These are phyloP conservation scores for Trapa incisa DNA, from an alignment of 345 rosid genomes.

Conservation along the genomic window DNA sequence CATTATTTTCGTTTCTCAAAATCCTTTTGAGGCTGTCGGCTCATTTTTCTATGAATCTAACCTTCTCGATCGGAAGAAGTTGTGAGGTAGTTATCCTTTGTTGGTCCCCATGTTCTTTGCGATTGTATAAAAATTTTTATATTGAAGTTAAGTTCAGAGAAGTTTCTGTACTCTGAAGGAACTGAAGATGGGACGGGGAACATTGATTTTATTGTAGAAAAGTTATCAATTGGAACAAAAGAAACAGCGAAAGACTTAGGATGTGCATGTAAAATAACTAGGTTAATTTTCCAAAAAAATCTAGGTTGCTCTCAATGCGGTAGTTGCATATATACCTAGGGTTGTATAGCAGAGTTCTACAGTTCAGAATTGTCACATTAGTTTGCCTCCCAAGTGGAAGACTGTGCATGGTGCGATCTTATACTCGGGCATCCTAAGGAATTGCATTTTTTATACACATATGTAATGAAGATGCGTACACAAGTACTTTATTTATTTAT, in stretches of 20 bases:
- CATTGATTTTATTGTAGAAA: background rate
- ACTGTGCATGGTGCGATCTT: background rate
- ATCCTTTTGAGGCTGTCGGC: background rate
- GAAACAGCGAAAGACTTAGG: background rate
- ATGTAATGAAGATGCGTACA: background rate
- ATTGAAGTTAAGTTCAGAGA: background rate
- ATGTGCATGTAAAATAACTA: background rate
- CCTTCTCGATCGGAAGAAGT: background rate
- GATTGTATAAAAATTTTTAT: background rate
- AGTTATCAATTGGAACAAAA: background rate
- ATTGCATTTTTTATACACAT: background rate
- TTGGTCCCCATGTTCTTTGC: background rate
- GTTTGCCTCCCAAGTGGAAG: background rate
- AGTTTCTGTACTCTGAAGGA: background rate
- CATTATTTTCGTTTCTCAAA: background rate
- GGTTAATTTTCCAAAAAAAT: too few relatives aligned
- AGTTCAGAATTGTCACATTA: background rate
- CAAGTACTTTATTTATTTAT: too few relatives aligned
- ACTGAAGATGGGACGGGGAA: background rate
- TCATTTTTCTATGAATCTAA: background rate
- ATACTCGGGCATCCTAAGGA: background rate
- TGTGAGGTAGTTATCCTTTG: background rate
- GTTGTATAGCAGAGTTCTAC: background rate
- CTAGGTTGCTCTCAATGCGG: background rate
- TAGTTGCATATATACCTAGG: background rate